Base-by-base conservation (phyloP, 768 basidiomycete species). In the Lanmaoa pseudosensibilis region DNA sequence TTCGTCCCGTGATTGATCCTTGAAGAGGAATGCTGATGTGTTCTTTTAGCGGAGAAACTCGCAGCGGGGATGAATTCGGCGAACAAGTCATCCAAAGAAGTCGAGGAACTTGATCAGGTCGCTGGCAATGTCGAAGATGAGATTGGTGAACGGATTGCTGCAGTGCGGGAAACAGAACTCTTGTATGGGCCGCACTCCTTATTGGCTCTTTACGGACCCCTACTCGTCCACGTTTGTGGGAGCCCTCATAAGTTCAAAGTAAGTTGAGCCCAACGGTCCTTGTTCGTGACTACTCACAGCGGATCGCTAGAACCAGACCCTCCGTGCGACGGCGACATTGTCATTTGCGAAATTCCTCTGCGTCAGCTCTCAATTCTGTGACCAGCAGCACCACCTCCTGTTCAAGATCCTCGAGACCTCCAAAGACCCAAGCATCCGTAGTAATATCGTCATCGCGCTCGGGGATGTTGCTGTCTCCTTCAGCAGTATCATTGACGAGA, bases 401-500 rank as follows among this genome's bases (percentile, higher is more conserved):
- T 98, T 98, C 83, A 92, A 90, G 71, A 86, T 98, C 54, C 85
- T 98, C 51, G 94, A 98, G 69, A 92, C 89, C 2, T 92, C 94
- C 10, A 87, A 82, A 65, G 94, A 97, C 65, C 81, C 93, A 2
- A 88, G 87, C 62, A 92, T 98, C 59, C 85, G 94, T 13, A 91
- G 90, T 69, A 99, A 98, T 74, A 92, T 97, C 67, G 94, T 96
- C 60, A 99, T 99, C 65, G 95, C 95, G 3, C 85, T 99, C 5
- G 96, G 97, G 8, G 97, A 99, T 63, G 91, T 98, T 37, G 96
- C 96, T 0, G 94, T 98, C 16, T 97, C 91, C n/a, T 98, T 98
- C 80, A 94, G 92, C 71, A 94, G 77, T 58, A 92, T 99, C 73
- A 85, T 99, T 61, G 96, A 98, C 73, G 95, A 99, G 77, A 97